Evolutionary conservation across 1,139 yeast genomes (phyloP).

Genomic region (Ashbya aceris): DNA sequence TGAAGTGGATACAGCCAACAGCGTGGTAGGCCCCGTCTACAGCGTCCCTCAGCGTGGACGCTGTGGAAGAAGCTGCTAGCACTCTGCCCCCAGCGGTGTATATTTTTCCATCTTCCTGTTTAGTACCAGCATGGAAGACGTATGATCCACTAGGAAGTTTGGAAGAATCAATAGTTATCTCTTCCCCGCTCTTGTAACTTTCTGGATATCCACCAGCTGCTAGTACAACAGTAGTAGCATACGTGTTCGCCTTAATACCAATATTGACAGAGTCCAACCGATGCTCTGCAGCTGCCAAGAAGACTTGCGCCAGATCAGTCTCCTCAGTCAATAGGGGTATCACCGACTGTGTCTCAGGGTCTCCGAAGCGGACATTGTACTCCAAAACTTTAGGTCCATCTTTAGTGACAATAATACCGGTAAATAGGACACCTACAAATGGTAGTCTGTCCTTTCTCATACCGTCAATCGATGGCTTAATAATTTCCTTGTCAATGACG

Average conservation of each 20-base stretch:
- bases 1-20: constrained; percentile 63
- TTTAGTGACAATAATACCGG: constrained; percentile 88
- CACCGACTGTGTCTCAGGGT: constrained; percentile 97
- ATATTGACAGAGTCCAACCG: constrained; percentile 79
- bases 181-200: constrained; percentile 75
- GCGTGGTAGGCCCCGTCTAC: constrained; percentile 82
- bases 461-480: constrained; percentile 90
- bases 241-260: constrained; percentile 49
- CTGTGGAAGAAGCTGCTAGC: constrained; percentile 86
- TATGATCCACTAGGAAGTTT: constrained; percentile 46
- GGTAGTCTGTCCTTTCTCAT: constrained; percentile 96
- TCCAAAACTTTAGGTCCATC: constrained; percentile 89
- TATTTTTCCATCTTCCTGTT: constrained; percentile 42
- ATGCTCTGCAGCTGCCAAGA: constrained; percentile 92
- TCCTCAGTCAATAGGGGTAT: constrained; percentile 74
- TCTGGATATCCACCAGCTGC: constrained; percentile 98
- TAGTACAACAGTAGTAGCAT: constrained; percentile 87
- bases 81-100: constrained; percentile 96
- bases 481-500: constrained; percentile 60
- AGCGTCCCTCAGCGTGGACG: constrained; percentile 64
- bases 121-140: constrained; percentile 95
- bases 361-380: constrained; percentile 96
- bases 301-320: constrained; percentile 84
- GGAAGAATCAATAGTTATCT: constrained; percentile 48
- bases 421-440: constrained; percentile 89